Conservation (phyloP, 768 basidiomycete genomes). For the Panus rudis region DNA sequence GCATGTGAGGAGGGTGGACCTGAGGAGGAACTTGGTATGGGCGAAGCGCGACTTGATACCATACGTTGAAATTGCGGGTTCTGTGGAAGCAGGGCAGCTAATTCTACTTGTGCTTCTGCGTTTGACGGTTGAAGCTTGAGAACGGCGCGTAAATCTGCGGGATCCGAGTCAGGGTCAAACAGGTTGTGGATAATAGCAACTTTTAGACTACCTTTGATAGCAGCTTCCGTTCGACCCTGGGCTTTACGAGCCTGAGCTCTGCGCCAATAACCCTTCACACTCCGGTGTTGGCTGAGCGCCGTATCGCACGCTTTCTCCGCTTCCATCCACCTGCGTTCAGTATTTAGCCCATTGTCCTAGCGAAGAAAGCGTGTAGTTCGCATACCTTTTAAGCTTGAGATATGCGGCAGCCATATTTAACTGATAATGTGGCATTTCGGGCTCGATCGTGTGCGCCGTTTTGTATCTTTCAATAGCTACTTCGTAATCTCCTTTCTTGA, state of each 20-base stretch:
- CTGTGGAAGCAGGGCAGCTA: slow-evolving; percentile 32
- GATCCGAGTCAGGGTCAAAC: neutral
- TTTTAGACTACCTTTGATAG: slow-evolving; percentile 51
- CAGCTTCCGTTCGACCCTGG: slow-evolving; percentile 48
- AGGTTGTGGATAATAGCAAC: neutral
- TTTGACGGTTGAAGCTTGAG: slow-evolving; percentile 61
- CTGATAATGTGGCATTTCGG: slow-evolving; percentile 70
- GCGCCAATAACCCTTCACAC: slow-evolving; percentile 64
- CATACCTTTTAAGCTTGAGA: slow-evolving; percentile 63
- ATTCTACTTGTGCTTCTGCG: slow-evolving; percentile 51
- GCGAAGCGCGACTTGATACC: neutral
- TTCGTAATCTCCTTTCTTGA: slow-evolving; percentile 53
- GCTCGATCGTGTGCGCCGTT: slow-evolving; percentile 54
- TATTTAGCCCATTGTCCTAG: neutral
- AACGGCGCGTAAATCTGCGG: slow-evolving; percentile 52
- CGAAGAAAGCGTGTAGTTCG: slow-evolving; percentile 5
- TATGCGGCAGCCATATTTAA: slow-evolving; percentile 72
- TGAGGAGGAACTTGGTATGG: neutral
- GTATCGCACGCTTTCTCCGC: slow-evolving; percentile 66
- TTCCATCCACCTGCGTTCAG: slow-evolving; percentile 50
- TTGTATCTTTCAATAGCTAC: slow-evolving; percentile 53
- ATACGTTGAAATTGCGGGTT: slow-evolving; percentile 5
- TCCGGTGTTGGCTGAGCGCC: slow-evolving; percentile 57
- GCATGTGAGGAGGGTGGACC: slow-evolving; percentile 16
- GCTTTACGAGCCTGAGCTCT: slow-evolving; percentile 62